Evolutionary conservation across 805 yeast genomes (phyloP).

Genomic region (Wickerhamomyces canadensis): DNA sequence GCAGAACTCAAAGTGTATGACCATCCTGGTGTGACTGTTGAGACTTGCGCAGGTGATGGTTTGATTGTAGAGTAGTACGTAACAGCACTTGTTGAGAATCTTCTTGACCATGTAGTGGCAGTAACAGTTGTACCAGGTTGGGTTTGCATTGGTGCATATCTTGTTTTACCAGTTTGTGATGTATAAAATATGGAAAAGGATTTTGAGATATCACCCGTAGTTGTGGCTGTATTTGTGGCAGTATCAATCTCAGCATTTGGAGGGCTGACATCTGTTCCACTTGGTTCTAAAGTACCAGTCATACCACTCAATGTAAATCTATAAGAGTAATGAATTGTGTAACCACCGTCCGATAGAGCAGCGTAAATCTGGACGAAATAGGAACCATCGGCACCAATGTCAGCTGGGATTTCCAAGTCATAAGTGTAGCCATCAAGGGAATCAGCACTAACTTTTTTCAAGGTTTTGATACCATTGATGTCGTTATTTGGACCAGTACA

Average conservation of each 20-base stretch:
- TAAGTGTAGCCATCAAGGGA: constrained; percentile 29
- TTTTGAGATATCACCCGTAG: constrained; percentile 37
- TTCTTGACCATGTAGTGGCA: constrained; percentile 54
- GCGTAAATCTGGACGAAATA: constrained; percentile 71
- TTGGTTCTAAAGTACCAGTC: constrained; percentile 51
- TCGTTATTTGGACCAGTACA: constrained; percentile 65
- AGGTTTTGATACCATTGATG: constrained; percentile 35
- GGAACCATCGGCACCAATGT: constrained; percentile 56
- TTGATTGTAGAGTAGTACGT: constrained; percentile 48
- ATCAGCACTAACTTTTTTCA: constrained; percentile 25
- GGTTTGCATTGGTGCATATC: constrained; percentile 89
- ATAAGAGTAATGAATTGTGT: constrained; percentile 59
- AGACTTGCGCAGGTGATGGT: constrained; percentile 28
- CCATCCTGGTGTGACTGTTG: constrained; percentile 88
- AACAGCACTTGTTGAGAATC: constrained; percentile 64
- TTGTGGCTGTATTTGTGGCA: constrained; percentile 29
- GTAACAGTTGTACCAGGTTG: constrained; percentile 79
- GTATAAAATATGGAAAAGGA: constrained; percentile 70
- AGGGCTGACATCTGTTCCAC: constrained; percentile 37
- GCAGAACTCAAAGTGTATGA: constrained; percentile 58
- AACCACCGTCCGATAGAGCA: constrained; percentile 27
- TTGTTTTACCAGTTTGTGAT: constrained; percentile 67
- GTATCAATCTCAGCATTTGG: constrained; percentile 36
- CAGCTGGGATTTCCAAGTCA: constrained; percentile 37
- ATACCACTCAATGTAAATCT: constrained; percentile 65